These are phyloP conservation scores for Coniochaeta sp. DNA, from an alignment of 2,329 filamentous ascomycete genomes.

Conservation along the genomic window DNA sequence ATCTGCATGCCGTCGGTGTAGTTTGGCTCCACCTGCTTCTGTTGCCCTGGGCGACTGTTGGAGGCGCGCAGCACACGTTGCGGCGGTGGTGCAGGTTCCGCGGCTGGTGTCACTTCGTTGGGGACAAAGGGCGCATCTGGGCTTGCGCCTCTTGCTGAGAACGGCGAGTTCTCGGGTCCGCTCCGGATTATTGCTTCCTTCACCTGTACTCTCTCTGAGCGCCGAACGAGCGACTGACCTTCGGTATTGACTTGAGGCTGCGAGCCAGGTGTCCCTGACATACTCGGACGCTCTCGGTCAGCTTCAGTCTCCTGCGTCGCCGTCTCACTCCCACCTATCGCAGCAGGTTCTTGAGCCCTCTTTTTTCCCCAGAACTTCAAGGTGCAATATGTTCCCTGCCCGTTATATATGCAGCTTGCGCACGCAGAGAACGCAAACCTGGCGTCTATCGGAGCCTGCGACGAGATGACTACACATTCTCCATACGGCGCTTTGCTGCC, in stretches of 20 bases:
- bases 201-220: neutral
- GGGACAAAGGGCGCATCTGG: neutral
- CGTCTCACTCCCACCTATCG: neutral
- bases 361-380: conserved; percentile 7
- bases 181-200: neutral
- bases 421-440: conserved; percentile 13
- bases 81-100: neutral
- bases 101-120: neutral
- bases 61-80: neutral
- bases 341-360: conserved; percentile 4
- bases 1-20: conserved; percentile 17
- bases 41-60: conserved; percentile 6
- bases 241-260: neutral
- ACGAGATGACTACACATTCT: conserved; percentile 17
- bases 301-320: neutral
- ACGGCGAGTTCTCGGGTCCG: neutral
- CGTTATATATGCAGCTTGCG: conserved; percentile 20
- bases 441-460: conserved; percentile 4
- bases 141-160: no score
- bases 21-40: conserved; percentile 9
- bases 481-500: conserved; percentile 14
- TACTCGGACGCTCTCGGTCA: neutral
- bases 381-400: conserved; percentile 11
- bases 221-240: neutral
- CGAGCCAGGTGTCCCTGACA: neutral